phyloP scores from a whole-genome alignment of 805 yeast species.

The Candida bentonensis region DNA sequence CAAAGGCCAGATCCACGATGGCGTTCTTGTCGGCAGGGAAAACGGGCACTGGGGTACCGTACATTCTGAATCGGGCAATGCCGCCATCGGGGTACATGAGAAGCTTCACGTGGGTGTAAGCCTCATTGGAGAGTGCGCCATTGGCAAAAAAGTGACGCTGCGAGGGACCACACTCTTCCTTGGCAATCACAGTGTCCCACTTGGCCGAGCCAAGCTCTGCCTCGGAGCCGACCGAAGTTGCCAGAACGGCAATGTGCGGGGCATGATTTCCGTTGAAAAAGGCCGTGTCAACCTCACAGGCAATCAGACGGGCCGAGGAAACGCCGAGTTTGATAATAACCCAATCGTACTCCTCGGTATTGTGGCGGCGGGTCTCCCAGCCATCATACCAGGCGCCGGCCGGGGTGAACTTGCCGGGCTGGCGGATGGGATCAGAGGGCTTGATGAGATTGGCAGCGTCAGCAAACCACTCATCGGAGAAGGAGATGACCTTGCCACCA shows the following conservation, averaged over 20 bases:
- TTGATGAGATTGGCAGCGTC: conserved; percentile 77
- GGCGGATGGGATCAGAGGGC: conserved; percentile 69
- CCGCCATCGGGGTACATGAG: conserved; percentile 98
- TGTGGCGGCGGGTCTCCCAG: conserved; percentile 97
- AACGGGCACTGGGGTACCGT: conserved; percentile 72
- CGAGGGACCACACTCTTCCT: conserved; percentile 76
- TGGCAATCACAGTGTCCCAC: conserved; percentile 64
- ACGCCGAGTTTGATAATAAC: conserved; percentile 77
- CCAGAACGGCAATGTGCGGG: conserved; percentile 73
- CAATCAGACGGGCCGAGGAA: conserved; percentile 60
- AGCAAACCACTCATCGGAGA: conserved; percentile 92
- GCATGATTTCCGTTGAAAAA: conserved; percentile 94
- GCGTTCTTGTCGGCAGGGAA: conserved; percentile 33
- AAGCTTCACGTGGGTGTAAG: conserved; percentile 68
- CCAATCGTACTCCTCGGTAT: conserved; percentile 74
- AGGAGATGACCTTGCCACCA: conserved; percentile 59
- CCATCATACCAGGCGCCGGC: conserved; percentile 98
- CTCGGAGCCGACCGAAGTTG: conserved; percentile 22
- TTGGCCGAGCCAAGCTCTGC: conserved; percentile 23
- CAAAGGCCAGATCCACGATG: conserved; percentile 64
- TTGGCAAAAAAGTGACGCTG: conserved; percentile 67
- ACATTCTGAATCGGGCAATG: conserved; percentile 83
- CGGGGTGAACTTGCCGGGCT: conserved; percentile 61
- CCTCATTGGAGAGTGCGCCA: conserved; percentile 36
- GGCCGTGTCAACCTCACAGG: conserved; percentile 86